Conservation (phyloP, 306 rosid species). For the Oemleria cerasiformis region DNA sequence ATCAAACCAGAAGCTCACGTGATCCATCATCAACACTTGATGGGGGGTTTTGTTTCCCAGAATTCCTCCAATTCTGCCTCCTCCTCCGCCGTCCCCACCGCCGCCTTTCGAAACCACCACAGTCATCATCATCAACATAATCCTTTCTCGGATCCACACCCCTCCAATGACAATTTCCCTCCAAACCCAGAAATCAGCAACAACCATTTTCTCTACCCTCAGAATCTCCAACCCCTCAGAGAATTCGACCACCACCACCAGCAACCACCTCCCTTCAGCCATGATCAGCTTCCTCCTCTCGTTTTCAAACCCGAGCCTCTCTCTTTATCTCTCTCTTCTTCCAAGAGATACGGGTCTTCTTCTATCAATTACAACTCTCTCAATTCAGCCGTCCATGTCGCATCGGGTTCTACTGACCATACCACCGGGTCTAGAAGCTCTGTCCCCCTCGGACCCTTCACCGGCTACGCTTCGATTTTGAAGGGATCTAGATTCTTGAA, state of each 20-base stretch:
- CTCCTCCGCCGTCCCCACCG: conserved; percentile 21
- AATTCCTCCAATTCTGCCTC: conserved; percentile 18
- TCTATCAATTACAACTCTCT: conserved; percentile 17
- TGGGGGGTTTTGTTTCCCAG: conserved; percentile 44
- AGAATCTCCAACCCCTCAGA: conserved; percentile 29
- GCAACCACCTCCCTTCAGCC: conserved; percentile 15
- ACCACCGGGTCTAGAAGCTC: conserved; percentile 29
- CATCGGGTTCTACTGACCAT: not conserved
- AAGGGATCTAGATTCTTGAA: conserved; percentile 72
- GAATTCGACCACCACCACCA: conserved; percentile 35
- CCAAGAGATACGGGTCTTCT: conserved; percentile 18
- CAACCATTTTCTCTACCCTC: conserved; percentile 39
- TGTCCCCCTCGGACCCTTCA: conserved; percentile 60
- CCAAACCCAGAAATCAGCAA: conserved; percentile 30
- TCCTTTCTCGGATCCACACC: conserved; percentile 45
- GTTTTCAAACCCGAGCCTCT: conserved; percentile 69
- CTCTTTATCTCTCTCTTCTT: conserved; percentile 73
- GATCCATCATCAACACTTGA: conserved; percentile 21
- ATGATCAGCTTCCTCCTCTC: conserved; percentile 16
- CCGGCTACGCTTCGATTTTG: conserved; percentile 64
- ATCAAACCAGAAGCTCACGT: conserved; percentile 35
- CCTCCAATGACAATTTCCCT: conserved; percentile 26
- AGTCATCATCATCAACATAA: not conserved
- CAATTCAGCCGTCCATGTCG: conserved; percentile 19
- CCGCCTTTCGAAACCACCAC: conserved; percentile 34